Base-by-base conservation (phyloP, 2,329 filamentous ascomycete species). In the Gliomastix tumulicola region DNA sequence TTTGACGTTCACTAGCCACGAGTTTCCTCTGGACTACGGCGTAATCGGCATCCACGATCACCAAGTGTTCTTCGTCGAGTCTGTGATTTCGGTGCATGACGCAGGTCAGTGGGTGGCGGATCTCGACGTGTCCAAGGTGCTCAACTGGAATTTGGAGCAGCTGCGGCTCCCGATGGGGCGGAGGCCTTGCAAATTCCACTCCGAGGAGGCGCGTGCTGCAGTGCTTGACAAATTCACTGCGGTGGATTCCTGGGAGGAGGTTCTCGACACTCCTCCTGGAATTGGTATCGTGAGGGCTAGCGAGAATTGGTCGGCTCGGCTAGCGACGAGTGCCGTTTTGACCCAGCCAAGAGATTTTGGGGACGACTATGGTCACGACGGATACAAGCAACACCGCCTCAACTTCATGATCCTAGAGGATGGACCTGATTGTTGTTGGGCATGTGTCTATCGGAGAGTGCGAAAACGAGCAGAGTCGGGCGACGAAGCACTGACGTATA, bases 81-180 rank as follows among this genome's bases (percentile, higher is more conserved):
- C 34, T 3, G 23, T 17, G 15, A 21, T 36, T 11, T 15, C 21
- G 8, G 34, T 36, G 11, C 23, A 36, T 16, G 21, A 36, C 16
- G 16, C 21, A 15, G 34, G 6, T 8, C n/a, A n/a, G 16, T 36
- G 34, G 34, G 23, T 36, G 11, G 34, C 22, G 13, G 7, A 36
- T 18, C 21, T 36, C 7, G 51, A 57, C 28, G 56, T 62, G 15
- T 17, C 30, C 15, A 19, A 19, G 13, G 7, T 32, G 3, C 30
- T 32, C n/a, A n/a, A 16, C 25, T n/a, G 25, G 25, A 16, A 28
- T 2, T 13, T 16, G 13, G 10, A 16, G n/a, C 25, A 28, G 4
- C 25, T 7, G 7, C n/a, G 17, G 13, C 13, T 28, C n/a, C 17
- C 25, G 17, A 16, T 28, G 7, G 25, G 13, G 11, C 25, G 25